Conservation (phyloP, 1,284 basidiomycete species). For the Ustilago trichophora region DNA sequence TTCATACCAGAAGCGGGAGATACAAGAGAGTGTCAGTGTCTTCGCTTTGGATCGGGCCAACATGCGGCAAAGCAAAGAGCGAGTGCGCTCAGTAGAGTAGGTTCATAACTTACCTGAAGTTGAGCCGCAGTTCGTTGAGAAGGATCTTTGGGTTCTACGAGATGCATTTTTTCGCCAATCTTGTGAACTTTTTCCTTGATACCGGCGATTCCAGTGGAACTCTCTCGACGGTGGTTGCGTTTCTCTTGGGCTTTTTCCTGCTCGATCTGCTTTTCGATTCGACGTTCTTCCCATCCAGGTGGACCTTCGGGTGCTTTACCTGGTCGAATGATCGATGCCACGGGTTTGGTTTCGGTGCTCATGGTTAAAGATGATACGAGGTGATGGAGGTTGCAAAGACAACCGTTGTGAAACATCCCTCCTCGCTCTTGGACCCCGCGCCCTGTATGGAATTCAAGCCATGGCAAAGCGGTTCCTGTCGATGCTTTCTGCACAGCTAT, state of each 20-base stretch:
- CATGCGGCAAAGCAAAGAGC: not conserved
- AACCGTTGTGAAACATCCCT: too few species aligned
- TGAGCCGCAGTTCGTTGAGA: conserved; percentile 38
- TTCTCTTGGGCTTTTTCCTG: conserved; percentile 21
- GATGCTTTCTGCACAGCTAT: not conserved
- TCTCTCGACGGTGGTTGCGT: conserved; percentile 35
- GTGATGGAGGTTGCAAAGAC: not conserved
- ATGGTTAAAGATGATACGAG: not conserved
- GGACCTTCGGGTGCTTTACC: conserved; percentile 50
- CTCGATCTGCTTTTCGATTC: conserved; percentile 36
- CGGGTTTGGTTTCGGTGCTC: conserved; percentile 14
- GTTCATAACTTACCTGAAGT: conserved; percentile 35
- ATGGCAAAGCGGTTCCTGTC: too few species aligned
- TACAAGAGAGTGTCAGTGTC: too few species aligned
- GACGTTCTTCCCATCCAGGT: conserved; percentile 51
- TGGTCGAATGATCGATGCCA: conserved; percentile 45
- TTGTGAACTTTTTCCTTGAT: conserved; percentile 54
- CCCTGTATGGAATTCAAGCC: not conserved
- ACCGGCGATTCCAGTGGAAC: conserved; percentile 27
- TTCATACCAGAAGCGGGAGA: too few species aligned
- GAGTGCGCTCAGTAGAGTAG: too few species aligned
- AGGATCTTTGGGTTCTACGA: conserved; percentile 49
- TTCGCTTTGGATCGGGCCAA: too few species aligned
- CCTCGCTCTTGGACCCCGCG: not conserved
- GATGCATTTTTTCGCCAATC: conserved; percentile 54